Percentiles rank a stretch among this genome's conserved stretches.
Conservation (phyloP, 768 basidiomycete species). For the Glaciozyma martinii region DNA sequence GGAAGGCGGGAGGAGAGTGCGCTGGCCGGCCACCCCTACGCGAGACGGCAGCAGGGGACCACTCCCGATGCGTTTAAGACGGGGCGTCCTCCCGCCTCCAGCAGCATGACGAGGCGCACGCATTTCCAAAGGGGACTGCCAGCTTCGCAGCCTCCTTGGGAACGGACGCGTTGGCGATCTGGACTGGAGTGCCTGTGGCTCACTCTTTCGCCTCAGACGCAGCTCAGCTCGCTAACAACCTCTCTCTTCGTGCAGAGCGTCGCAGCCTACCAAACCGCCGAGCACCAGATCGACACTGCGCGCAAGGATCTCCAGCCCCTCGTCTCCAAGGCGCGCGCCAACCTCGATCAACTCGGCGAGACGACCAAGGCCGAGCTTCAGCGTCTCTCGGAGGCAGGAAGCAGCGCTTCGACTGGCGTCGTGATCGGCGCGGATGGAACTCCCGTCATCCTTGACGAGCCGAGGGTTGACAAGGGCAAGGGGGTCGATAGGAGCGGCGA, state of each 20-base stretch:
- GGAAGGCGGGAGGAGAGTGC: too few species aligned
- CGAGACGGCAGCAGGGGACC: too few species aligned
- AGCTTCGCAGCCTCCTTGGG: too few species aligned
- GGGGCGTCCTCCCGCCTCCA: too few species aligned
- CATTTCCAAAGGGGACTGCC: too few species aligned
- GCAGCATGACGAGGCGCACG: too few species aligned
- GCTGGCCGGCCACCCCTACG: too few species aligned
- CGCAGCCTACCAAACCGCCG: constrained; percentile 7
- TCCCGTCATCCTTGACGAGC: constrained; percentile 20
- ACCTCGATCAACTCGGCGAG: constrained; percentile 19
- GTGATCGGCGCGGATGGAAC: constrained; percentile 26
- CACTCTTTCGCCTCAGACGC: too few species aligned
- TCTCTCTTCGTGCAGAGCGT: neutral
- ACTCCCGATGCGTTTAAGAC: too few species aligned
- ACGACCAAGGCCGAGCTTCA: constrained; percentile 25
- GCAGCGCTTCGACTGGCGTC: neutral
- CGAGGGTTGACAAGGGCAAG: constrained; percentile 26
- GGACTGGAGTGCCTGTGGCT: too few species aligned
- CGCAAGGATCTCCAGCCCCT: constrained; percentile 26
- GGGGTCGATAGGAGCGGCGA: constrained; percentile 24
- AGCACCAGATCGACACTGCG: constrained; percentile 21
- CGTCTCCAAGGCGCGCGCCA: constrained; percentile 19
- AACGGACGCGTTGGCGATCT: too few species aligned
- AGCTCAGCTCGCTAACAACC: neutral
- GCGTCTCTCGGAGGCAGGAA: constrained; percentile 13